Conservation (phyloP, 306 rosid species). For the Cucurbita ficifolia region DNA sequence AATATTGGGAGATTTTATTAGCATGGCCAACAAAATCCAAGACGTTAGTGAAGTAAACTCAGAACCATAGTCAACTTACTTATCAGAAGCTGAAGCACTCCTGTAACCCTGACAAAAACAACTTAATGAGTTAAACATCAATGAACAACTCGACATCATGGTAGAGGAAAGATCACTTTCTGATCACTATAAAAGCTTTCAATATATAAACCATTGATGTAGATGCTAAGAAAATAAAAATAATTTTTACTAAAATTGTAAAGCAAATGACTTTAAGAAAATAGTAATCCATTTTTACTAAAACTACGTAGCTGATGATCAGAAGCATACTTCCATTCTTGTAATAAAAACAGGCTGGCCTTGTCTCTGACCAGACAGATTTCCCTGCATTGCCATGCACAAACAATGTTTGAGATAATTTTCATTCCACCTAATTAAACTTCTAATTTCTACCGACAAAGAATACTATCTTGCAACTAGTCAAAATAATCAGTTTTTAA, state of each 20-base stretch:
- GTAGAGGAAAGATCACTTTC: neutral
- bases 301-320: neutral
- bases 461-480: neutral
- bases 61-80: slow-evolving; percentile 38
- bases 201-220: neutral
- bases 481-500: neutral
- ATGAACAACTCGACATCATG: neutral
- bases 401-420: slow-evolving; percentile 4
- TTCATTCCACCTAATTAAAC: neutral
- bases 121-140: slow-evolving; percentile 9
- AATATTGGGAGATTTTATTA: neutral
- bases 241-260: neutral
- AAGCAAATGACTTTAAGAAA: neutral
- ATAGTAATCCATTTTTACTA: neutral
- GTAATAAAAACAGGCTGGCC: slow-evolving; percentile 92
- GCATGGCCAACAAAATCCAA: neutral
- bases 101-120: slow-evolving; percentile 72
- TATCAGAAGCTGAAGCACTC: slow-evolving; percentile 66
- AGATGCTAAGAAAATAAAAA: neutral
- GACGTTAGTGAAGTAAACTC: neutral
- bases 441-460: neutral
- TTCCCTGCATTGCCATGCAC: slow-evolving; percentile 55
- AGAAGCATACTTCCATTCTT: slow-evolving; percentile 69
- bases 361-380: slow-evolving; percentile 91
- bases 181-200: neutral